phyloP scores from a whole-genome alignment of 2,329 filamentous ascomycete species.

The Alternaria consortialis region DNA sequence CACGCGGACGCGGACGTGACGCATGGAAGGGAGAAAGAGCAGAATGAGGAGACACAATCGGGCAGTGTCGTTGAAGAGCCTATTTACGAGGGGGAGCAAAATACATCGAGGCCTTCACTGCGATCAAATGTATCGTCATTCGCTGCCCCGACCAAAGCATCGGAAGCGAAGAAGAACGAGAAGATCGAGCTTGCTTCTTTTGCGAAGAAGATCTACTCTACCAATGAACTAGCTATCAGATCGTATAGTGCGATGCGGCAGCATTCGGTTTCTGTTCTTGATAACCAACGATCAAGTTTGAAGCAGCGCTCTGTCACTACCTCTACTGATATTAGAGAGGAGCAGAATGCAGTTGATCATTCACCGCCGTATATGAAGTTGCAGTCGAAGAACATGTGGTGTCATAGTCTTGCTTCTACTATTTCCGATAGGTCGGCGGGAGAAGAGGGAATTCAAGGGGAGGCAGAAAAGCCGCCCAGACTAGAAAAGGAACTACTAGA shows the following conservation, averaged over 20 bases:
- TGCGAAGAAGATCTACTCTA: background rate
- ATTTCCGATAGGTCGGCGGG: background rate
- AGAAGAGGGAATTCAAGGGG: background rate
- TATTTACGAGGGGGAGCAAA: background rate
- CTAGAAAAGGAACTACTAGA: background rate
- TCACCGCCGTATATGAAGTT: too few relatives aligned
- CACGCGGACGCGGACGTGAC: background rate
- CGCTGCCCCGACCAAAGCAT: constrained; percentile 10
- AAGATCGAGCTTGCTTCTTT: constrained; percentile 6
- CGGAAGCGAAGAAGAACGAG: constrained; percentile 13
- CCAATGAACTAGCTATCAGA: background rate
- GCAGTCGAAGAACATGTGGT: background rate
- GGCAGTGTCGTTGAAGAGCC: background rate
- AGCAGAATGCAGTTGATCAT: background rate
- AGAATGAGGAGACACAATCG: background rate
- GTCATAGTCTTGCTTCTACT: background rate
- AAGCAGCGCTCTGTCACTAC: background rate
- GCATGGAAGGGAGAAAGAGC: background rate
- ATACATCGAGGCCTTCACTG: background rate
- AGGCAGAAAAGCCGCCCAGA: too few relatives aligned
- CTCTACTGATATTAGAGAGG: background rate
- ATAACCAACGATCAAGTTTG: background rate
- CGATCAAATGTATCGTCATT: constrained; percentile 3
- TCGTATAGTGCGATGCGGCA: background rate
- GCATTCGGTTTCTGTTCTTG: background rate